Conservation (phyloP, 306 rosid genomes). For the Sesbania bispinosa region DNA sequence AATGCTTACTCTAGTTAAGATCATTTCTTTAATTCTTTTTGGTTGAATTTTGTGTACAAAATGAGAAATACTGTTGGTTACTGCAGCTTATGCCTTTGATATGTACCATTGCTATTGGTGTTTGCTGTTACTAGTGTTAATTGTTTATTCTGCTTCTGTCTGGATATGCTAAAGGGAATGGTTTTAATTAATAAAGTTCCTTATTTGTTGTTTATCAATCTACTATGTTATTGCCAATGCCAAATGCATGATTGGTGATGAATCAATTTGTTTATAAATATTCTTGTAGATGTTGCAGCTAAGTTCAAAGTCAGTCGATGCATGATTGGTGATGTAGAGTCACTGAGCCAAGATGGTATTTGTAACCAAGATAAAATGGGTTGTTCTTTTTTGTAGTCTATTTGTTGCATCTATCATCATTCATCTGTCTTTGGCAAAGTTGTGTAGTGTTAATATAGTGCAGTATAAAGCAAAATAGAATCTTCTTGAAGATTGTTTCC, state of each 20-base stretch:
- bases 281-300: conserved; percentile 36
- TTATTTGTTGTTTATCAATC: too few relatives aligned
- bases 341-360: conserved; percentile 48
- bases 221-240: too few relatives aligned
- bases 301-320: conserved; percentile 20
- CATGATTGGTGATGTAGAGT: conserved; percentile 39
- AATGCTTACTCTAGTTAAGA: neutral
- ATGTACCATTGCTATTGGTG: too few relatives aligned
- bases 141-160: too few relatives aligned
- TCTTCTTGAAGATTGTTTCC: conserved; percentile 50
- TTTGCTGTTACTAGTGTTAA: too few relatives aligned
- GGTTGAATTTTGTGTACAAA: neutral
- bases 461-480: conserved; percentile 52
- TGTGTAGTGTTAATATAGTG: conserved; percentile 55
- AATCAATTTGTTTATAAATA: neutral
- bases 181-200: too few relatives aligned
- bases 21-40: neutral
- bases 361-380: conserved; percentile 83
- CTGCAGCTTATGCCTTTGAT: too few relatives aligned
- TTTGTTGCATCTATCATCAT: conserved; percentile 72
- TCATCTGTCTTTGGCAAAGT: conserved; percentile 75
- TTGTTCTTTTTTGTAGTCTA: conserved; percentile 71
- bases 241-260: too few relatives aligned
- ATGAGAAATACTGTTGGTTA: conserved; percentile 2
- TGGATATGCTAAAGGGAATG: too few relatives aligned